These are phyloP conservation scores for Suhomyces xylopsoci DNA, from an alignment of 805 yeast species.

Conservation along the genomic window DNA sequence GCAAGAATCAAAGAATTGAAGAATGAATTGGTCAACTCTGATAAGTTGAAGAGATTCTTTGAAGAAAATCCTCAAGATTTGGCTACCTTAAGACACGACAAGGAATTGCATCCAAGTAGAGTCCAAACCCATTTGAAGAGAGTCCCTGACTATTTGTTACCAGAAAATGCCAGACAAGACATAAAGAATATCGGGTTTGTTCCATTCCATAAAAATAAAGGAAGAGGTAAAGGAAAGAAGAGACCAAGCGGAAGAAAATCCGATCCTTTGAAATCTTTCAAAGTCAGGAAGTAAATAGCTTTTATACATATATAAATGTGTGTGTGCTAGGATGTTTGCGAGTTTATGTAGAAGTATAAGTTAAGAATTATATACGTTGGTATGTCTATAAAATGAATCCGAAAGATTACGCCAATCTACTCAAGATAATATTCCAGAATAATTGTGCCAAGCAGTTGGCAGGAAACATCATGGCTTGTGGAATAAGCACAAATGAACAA, in stretches of 20 bases:
- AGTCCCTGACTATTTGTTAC: slow-evolving; percentile 88
- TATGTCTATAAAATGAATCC: background rate
- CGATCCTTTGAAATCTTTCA: slow-evolving; percentile 62
- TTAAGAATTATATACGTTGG: background rate
- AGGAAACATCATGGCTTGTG: slow-evolving; percentile 52
- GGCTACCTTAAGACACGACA: slow-evolving; percentile 85
- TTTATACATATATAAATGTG: background rate
- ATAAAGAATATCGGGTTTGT: slow-evolving; percentile 63
- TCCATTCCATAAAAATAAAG: slow-evolving; percentile 61
- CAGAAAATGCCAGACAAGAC: slow-evolving; percentile 64
- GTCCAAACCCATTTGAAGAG: slow-evolving; percentile 82
- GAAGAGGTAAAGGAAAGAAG: slow-evolving; percentile 41
- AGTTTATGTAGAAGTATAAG: background rate
- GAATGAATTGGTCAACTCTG: slow-evolving; percentile 82
- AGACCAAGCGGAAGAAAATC: slow-evolving; percentile 40
- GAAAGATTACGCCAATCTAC: slow-evolving; percentile 18
- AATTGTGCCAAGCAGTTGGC: slow-evolving; percentile 55
- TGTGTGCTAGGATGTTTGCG: no score
- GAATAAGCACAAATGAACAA: slow-evolving; percentile 47
- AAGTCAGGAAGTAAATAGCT: slow-evolving; percentile 11
- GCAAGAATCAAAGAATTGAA: slow-evolving; percentile 89
- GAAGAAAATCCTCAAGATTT: slow-evolving; percentile 97
- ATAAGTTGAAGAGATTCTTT: slow-evolving; percentile 87
- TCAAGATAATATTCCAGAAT: slow-evolving; percentile 53
- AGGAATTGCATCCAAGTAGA: slow-evolving; percentile 78